phyloP scores from a whole-genome alignment of 192 early-diverging fungal species.

The Coemansia sp. region DNA sequence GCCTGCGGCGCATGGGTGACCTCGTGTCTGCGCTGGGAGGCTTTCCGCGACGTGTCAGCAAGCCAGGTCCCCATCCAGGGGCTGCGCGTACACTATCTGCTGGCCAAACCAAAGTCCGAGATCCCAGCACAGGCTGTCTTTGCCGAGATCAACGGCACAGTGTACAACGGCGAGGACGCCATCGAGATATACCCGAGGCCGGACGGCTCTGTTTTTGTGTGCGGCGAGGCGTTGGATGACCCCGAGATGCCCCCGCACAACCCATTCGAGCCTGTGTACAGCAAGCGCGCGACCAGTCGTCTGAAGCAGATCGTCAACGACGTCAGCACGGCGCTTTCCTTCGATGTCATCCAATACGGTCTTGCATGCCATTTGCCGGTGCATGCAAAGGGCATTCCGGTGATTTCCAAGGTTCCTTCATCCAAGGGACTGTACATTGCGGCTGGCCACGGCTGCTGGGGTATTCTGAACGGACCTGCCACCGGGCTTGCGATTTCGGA shows the following conservation, averaged over 20 bases:
- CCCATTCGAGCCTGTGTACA: conserved; percentile 51
- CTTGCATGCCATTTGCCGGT: conserved; percentile 50
- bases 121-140: conserved; percentile 50
- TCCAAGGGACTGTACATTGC: conserved; percentile 46
- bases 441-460: conserved; percentile 54
- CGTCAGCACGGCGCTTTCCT: conserved; percentile 34
- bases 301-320: conserved; percentile 54
- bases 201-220: conserved; percentile 53
- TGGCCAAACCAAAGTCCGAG: conserved; percentile 34
- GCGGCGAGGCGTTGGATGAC: conserved; percentile 52
- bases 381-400: conserved; percentile 47
- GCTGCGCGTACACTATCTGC: conserved; percentile 49
- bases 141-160: conserved; percentile 56
- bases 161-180: conserved; percentile 52
- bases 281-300: conserved; percentile 43
- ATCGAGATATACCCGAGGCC: conserved; percentile 54
- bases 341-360: conserved; percentile 47
- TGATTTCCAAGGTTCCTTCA: conserved; percentile 46
- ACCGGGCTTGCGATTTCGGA: conserved; percentile 49
- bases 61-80: conserved; percentile 55
- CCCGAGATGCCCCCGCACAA: conserved; percentile 54
- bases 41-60: conserved; percentile 51
- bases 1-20: conserved; percentile 52
- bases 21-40: conserved; percentile 50
- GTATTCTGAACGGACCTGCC: conserved; percentile 52